These are phyloP conservation scores for Macrophomina pseudophaseolina DNA, from an alignment of 2,329 filamentous ascomycete genomes.

Conservation along the genomic window DNA sequence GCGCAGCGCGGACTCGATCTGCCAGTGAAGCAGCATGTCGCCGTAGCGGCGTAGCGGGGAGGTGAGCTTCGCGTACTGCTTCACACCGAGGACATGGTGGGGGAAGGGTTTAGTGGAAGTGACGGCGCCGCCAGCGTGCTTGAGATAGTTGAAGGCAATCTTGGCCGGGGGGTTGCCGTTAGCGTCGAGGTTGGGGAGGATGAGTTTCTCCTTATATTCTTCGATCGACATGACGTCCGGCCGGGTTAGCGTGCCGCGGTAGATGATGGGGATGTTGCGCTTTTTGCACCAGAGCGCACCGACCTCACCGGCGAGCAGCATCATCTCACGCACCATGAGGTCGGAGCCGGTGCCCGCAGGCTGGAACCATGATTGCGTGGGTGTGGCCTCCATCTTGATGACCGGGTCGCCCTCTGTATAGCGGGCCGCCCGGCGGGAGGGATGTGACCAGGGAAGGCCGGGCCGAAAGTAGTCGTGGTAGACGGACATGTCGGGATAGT, in stretches of 20 bases:
- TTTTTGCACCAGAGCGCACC: constrained; percentile 59
- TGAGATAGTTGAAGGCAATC: constrained; percentile 50
- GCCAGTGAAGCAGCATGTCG: constrained; percentile 67
- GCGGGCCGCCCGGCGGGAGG: constrained; percentile 44
- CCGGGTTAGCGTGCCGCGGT: constrained; percentile 47
- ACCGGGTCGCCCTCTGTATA: constrained; percentile 51
- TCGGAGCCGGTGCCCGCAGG: constrained; percentile 28
- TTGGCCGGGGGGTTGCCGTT: constrained; percentile 41
- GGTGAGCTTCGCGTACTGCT: constrained; percentile 62
- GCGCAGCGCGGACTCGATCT: constrained; percentile 66
- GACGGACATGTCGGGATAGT: constrained; percentile 40
- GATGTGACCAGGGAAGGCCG: constrained; percentile 49
- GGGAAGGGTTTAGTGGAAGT: constrained; percentile 53
- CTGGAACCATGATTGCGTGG: constrained; percentile 33
- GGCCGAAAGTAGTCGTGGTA: constrained; percentile 38
- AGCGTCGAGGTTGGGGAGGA: constrained; percentile 45
- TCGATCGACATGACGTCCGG: constrained; percentile 29
- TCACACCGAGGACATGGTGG: constrained; percentile 58
- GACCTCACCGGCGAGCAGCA: constrained; percentile 62
- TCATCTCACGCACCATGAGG: constrained; percentile 48
- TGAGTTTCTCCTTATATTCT: constrained; percentile 39
- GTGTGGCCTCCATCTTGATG: constrained; percentile 40
- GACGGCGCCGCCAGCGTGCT: constrained; percentile 48
- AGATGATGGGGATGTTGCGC: constrained; percentile 57
- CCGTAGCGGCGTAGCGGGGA: constrained; percentile 65